Evolutionary conservation across 2,329 filamentous ascomycete genomes (phyloP).

Genomic region (Zymoseptoria brevis): DNA sequence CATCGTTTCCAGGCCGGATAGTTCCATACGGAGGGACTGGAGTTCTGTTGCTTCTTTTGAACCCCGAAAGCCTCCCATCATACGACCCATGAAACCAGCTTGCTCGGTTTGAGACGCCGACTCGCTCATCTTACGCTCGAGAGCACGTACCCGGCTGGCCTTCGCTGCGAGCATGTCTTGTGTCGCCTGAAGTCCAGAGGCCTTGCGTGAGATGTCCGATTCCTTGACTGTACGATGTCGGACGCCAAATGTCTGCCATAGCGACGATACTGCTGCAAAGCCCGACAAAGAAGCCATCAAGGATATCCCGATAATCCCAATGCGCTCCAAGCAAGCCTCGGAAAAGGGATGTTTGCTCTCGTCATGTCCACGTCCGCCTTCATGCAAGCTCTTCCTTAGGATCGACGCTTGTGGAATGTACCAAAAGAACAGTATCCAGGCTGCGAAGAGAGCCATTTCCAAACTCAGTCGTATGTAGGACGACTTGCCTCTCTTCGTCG

Average conservation of each 20-base stretch:
- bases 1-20: slow-evolving; percentile 74
- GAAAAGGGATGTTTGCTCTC: slow-evolving; percentile 41
- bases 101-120: slow-evolving; percentile 26
- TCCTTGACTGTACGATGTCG: slow-evolving; percentile 54
- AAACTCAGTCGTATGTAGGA: slow-evolving; percentile 39
- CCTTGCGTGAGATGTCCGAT: slow-evolving; percentile 65
- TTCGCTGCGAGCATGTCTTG: slow-evolving; percentile 72
- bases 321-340: slow-evolving; percentile 53
- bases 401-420: slow-evolving; percentile 36
- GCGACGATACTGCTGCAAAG: slow-evolving; percentile 78
- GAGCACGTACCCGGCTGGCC: slow-evolving; percentile 59
- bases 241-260: slow-evolving; percentile 74
- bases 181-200: slow-evolving; percentile 69
- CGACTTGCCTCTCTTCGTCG: slow-evolving; percentile 49
- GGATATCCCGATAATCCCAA: slow-evolving; percentile 78
- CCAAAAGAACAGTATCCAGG: slow-evolving; percentile 72
- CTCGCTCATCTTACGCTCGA: slow-evolving; percentile 57
- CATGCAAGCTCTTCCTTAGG: slow-evolving; percentile 33
- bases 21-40: slow-evolving; percentile 59
- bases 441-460: slow-evolving; percentile 53
- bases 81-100: slow-evolving; percentile 61
- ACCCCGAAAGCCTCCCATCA: slow-evolving; percentile 63
- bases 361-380: slow-evolving; percentile 26
- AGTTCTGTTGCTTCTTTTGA: slow-evolving; percentile 51
- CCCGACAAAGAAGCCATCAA: slow-evolving; percentile 83